Conservation (phyloP, 768 basidiomycete species). For the Rhodotorula kratochvilovae region DNA sequence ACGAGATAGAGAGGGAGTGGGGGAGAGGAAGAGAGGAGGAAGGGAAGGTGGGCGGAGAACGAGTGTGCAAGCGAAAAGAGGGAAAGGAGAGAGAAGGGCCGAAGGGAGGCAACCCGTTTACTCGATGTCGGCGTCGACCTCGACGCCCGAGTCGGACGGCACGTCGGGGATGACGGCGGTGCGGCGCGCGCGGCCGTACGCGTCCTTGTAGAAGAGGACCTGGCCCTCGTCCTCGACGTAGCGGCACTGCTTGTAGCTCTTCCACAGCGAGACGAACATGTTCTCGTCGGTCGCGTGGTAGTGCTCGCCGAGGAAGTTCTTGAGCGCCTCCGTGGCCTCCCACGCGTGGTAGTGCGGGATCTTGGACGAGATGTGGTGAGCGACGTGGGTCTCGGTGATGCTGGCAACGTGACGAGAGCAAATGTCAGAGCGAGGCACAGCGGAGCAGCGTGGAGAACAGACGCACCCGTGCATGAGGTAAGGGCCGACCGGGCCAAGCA, state of each 20-base stretch:
- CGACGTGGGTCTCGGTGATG: slow-evolving; percentile 44
- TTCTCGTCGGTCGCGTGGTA: slow-evolving; percentile 45
- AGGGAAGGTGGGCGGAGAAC: background rate
- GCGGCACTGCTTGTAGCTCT: slow-evolving; percentile 9
- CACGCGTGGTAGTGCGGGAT: slow-evolving; percentile 83
- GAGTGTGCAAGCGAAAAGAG: background rate
- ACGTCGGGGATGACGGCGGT: slow-evolving; percentile 62
- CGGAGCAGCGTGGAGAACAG: too few species aligned
- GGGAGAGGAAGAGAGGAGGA: too few species aligned
- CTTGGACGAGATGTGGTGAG: slow-evolving; percentile 88
- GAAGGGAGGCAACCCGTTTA: background rate
- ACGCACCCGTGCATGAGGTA: slow-evolving; percentile 64
- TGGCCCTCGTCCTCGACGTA: slow-evolving; percentile 84
- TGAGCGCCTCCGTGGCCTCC: slow-evolving; percentile 84
- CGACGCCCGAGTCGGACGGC: slow-evolving; percentile 64
- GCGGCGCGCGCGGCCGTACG: slow-evolving; percentile 67
- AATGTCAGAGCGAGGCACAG: too few species aligned
- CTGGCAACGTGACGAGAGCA: too few species aligned
- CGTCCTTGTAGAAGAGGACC: slow-evolving; percentile 87
- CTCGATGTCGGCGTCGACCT: slow-evolving; percentile 48
- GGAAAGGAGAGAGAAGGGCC: background rate
- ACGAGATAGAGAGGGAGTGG: background rate
- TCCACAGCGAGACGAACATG: slow-evolving; percentile 60
- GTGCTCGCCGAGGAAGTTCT: slow-evolving; percentile 63
- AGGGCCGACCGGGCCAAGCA: slow-evolving; percentile 81